Conservation (phyloP, 2,329 filamentous ascomycete genomes). For the Cryphonectria carpinicola region DNA sequence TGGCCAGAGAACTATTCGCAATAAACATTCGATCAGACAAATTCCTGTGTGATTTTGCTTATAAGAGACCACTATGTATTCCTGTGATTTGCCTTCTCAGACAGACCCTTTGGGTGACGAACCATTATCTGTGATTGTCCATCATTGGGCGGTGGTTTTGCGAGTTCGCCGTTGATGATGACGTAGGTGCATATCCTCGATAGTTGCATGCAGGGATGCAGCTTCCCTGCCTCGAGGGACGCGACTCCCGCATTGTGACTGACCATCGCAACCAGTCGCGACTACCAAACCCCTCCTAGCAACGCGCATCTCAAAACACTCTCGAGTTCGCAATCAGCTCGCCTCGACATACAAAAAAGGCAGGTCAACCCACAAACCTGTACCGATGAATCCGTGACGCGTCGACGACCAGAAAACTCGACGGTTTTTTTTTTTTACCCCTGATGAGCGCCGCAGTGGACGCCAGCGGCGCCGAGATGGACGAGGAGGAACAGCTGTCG, state of each 20-base stretch:
- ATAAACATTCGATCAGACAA: neutral
- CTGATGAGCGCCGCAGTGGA: slow-evolving; percentile 32
- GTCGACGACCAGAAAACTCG: neutral
- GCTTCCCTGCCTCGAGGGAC: neutral
- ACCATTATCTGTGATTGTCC: neutral
- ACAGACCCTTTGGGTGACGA: neutral
- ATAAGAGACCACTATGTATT: neutral
- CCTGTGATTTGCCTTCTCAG: neutral
- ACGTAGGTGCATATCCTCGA: slow-evolving; percentile 3
- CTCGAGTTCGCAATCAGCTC: slow-evolving; percentile 12
- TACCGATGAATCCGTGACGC: neutral
- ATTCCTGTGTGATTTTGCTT: neutral
- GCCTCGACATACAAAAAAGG: neutral
- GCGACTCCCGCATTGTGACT: slow-evolving; percentile 6
- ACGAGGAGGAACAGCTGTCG: slow-evolving; percentile 39
- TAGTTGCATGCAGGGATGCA: slow-evolving; percentile 15
- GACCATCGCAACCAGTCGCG: slow-evolving; percentile 1
- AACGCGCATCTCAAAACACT: slow-evolving; percentile 7
- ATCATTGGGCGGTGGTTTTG: neutral
- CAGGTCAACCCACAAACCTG: too few species aligned
- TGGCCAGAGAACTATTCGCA: neutral
- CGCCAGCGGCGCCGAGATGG: slow-evolving; percentile 33
- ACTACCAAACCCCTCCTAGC: slow-evolving; percentile 11
- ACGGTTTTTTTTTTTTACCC: neutral
- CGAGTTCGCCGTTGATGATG: neutral